Evolutionary conservation across 805 yeast genomes (phyloP), one percentile per base, ranked within the genome.

Genomic region (Grigorovia jiainica): DNA sequence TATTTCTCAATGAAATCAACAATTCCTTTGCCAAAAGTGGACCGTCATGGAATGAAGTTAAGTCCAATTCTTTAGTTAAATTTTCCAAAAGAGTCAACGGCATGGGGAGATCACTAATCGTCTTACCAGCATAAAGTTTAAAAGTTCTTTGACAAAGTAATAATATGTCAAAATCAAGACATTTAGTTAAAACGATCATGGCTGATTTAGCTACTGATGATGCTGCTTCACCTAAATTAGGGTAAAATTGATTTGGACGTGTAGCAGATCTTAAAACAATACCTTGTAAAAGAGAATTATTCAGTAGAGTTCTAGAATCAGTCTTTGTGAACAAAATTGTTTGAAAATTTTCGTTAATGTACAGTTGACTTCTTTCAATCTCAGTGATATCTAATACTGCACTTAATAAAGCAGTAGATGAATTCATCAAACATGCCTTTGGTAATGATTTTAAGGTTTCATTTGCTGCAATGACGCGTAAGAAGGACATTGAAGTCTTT

Each of bases 261-360:
- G 67, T 43, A 45, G 64, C 44, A 45, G 67, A 43, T 34, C 51
- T 38, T 43, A 54, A 54, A 42, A 57, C 63, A 52, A 55, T 55
- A 46, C 54, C 63, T 54, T 48, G 65, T 34, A 43, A 55, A 42
- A 51, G 52, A 21, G 52, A 71, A 60, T 40, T 64, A 55, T 54
- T 72, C 67, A 38, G 67, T 57, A 35, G 66, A 0, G 69, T 68
- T 51, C 81, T 62, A 2, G 75, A 65, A 49, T 76, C 81, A 40
- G 76, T 64, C 50, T 69, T 67, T 4, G 68, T 61, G 17, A 73
- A 55, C 8, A 75, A 48, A 8, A 67, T 63, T 4, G 67, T 60
- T 41, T 58, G 61, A 36, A 67, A 58, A 6, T 64, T 51, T 4
- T 56, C 59, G 25, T 47, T 51, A 4, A 45, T 45, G 39, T 60